These are phyloP conservation scores for Arachis stenosperma DNA, from an alignment of 306 rosid genomes.

Conservation along the genomic window DNA sequence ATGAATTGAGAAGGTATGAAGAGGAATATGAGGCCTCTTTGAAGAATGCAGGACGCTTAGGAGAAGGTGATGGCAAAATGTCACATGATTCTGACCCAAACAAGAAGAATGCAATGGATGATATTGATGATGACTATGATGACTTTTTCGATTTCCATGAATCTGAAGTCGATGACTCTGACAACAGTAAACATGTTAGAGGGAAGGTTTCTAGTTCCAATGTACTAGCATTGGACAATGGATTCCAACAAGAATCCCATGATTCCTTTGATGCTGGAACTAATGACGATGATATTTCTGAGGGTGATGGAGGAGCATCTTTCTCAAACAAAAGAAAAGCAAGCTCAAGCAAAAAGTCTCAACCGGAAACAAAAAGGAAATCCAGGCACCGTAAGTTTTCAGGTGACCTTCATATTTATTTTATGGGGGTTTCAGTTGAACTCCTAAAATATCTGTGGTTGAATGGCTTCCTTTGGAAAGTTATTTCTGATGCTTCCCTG, in stretches of 20 bases:
- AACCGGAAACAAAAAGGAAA: slow-evolving; percentile 65
- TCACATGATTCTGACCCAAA: slow-evolving; percentile 43
- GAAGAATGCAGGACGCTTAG: slow-evolving; percentile 44
- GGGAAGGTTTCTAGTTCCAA: slow-evolving; percentile 49
- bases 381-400: slow-evolving; percentile 68
- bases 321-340: slow-evolving; percentile 39
- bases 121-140: slow-evolving; percentile 79
- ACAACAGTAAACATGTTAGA: slow-evolving; percentile 43
- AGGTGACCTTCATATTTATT: slow-evolving; percentile 50
- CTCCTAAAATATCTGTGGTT: slow-evolving; percentile 17
- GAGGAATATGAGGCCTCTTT: slow-evolving; percentile 91
- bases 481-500: slow-evolving; percentile 17
- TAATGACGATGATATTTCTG: slow-evolving; percentile 42
- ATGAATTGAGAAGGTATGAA: slow-evolving; percentile 85
- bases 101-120: slow-evolving; percentile 53
- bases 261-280: slow-evolving; percentile 43
- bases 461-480: slow-evolving; percentile 23
- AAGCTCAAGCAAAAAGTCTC: slow-evolving; percentile 54
- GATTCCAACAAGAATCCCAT: slow-evolving; percentile 47
- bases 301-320: slow-evolving; percentile 51
- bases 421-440: slow-evolving; percentile 8
- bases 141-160: slow-evolving; percentile 70
- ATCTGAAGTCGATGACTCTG: slow-evolving; percentile 56
- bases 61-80: slow-evolving; percentile 40
- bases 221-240: slow-evolving; percentile 37